Base-by-base conservation (phyloP, 352 stramenopile genomes). In the Pythium aristosporum region DNA sequence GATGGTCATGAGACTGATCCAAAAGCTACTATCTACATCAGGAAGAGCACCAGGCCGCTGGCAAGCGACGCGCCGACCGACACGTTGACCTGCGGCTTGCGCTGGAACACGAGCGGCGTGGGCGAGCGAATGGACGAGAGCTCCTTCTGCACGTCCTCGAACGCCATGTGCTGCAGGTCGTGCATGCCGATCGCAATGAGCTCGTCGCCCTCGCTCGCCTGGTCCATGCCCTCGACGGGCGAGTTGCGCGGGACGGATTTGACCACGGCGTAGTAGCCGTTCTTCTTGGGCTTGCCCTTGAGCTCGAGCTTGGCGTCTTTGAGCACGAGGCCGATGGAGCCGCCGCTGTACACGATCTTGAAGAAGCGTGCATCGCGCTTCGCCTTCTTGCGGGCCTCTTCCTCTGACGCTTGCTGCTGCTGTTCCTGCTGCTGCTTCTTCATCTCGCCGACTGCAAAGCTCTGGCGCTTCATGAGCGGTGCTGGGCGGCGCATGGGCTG, bases 81-180 rank as follows among this genome's bases (percentile, higher is more conserved):
- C 12, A 56, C 55, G 21, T 68, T 73, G 20, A 8, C 50, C 39
- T 53, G 41, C 28, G 56, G 68, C 55, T 76, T 73, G 61, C 75
- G 77, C 73, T 89, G 86, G 62, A 92, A 92, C 37, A 92, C 67
- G 34, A 92, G 63, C 58, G 63, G 71, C 25, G 83, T 90, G 7
- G 77, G 74, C 5, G 58, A 46, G 28, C 55, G 71, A 46, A 92
- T 87, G 28, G 51, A 54, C 7, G 50, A 59, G 16, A 92, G 67
- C 44, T 81, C 70, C 20, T 47, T 62, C 52, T 82, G 75, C 20
- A 92, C 79, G 16, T 88, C 65, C 8, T 91, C 76, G 43, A 89
- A 90, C 20, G 71, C 57, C 51, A 85, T 52, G 69, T 83, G 74
- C 68, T 90, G 79, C 61, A 92, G 61, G 65, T 92, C 83, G 43